phyloP scores from a whole-genome alignment of 192 early-diverging fungal species.

The Endogone sp. region DNA sequence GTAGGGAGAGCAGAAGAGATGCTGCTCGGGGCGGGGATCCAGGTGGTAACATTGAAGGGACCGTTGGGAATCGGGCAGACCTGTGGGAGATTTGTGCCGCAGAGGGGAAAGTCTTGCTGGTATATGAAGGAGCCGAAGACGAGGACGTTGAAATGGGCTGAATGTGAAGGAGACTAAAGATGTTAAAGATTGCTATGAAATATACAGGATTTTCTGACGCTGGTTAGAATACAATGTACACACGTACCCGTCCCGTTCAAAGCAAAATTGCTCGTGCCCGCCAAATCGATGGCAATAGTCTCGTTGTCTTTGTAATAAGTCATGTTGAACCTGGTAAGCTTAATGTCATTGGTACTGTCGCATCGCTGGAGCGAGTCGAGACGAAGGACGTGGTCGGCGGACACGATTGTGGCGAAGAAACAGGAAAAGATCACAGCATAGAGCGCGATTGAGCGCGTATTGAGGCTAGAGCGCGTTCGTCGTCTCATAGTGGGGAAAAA shows the following conservation, averaged over 20 bases:
- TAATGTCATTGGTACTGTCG: constrained; percentile 6
- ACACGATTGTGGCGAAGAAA: not conserved
- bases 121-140: constrained; percentile 5
- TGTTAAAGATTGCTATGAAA: too few relatives aligned
- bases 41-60: constrained; percentile 5
- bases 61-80: constrained; percentile 10
- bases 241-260: not conserved
- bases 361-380: constrained; percentile 9
- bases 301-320: constrained; percentile 6
- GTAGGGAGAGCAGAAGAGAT: not conserved
- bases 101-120: not conserved
- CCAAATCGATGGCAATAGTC: not conserved
- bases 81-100: not conserved
- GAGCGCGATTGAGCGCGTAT: not conserved
- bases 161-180: not conserved
- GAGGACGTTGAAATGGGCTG: not conserved
- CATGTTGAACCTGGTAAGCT: constrained; percentile 5
- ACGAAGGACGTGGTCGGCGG: not conserved
- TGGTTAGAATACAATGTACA: not conserved
- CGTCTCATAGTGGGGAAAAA: too few relatives aligned
- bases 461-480: too few relatives aligned
- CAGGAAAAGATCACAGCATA: not conserved
- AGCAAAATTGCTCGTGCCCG: not conserved
- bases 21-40: not conserved
- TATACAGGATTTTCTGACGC: too few relatives aligned